These are phyloP conservation scores for Calonectria naviculata DNA, from an alignment of 2,329 filamentous ascomycete genomes.

Conservation along the genomic window DNA sequence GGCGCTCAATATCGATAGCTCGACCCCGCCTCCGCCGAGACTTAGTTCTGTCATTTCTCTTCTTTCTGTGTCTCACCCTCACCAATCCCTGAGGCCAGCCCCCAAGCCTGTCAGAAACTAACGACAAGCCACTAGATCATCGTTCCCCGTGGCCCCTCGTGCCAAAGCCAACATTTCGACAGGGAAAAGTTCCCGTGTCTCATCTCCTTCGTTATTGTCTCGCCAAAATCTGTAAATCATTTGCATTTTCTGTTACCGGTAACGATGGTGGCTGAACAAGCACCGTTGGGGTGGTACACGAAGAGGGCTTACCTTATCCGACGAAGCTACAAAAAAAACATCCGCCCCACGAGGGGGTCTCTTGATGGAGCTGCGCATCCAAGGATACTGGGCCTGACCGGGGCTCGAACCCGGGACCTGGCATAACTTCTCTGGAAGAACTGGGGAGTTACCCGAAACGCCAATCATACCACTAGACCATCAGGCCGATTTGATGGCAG, in stretches of 20 bases:
- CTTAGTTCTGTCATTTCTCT: not conserved
- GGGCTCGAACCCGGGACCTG: not conserved
- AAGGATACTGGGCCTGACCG: not conserved
- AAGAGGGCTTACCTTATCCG: not conserved
- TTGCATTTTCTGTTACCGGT: not conserved
- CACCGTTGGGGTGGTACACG: not conserved
- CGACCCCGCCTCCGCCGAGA: not conserved
- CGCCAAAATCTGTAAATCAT: not conserved
- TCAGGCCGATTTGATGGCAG: not conserved
- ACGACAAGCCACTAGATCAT: not conserved
- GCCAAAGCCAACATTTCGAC: not conserved
- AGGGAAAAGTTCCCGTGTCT: not conserved
- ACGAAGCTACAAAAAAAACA: not conserved
- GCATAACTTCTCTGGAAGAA: not conserved
- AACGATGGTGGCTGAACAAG: not conserved
- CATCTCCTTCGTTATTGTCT: not conserved
- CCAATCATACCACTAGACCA: conserved; percentile 3
- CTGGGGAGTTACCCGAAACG: not conserved
- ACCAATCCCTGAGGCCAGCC: not conserved
- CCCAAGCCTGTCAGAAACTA: conserved; percentile 6
- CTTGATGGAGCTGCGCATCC: not conserved
- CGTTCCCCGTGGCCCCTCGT: not conserved
- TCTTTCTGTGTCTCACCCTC: not conserved
- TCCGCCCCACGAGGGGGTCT: not conserved
- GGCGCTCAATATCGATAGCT: not conserved